Evolutionary conservation across 306 rosid genomes (phyloP).

Genomic region (Medicago truncatula): DNA sequence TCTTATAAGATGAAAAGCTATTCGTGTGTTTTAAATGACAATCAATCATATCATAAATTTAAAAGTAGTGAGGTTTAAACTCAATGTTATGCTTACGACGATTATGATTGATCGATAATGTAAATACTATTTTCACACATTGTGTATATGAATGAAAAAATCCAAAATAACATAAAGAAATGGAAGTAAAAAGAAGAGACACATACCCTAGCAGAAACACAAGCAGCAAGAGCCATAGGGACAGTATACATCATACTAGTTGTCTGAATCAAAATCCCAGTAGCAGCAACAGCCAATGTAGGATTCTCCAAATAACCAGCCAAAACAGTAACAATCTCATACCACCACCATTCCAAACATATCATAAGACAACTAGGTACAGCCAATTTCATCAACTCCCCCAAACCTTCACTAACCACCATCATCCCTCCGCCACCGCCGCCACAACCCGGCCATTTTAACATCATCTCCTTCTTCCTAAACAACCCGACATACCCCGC

Average conservation of each 20-base stretch:
- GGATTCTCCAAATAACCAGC: constrained; percentile 89
- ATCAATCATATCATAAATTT: too few species aligned
- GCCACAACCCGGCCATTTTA: constrained; percentile 52
- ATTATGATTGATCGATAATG: too few species aligned
- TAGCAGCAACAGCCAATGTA: constrained; percentile 83
- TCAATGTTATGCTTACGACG: too few species aligned
- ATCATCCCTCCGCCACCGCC: not conserved
- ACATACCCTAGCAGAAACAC: constrained; percentile 90
- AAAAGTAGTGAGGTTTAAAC: too few species aligned
- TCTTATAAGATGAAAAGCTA: too few species aligned
- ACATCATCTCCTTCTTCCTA: constrained; percentile 42
- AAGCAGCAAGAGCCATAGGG: constrained; percentile 96
- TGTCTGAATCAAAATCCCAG: constrained; percentile 94
- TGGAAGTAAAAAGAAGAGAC: not conserved
- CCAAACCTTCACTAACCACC: constrained; percentile 57
- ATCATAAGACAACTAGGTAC: constrained; percentile 92
- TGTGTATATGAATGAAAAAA: too few species aligned
- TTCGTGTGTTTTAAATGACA: too few species aligned
- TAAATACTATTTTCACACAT: too few species aligned
- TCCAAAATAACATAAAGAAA: too few species aligned
- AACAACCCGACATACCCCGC: constrained; percentile 63
- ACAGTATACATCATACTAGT: constrained; percentile 98
- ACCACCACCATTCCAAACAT: constrained; percentile 99
- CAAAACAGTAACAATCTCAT: constrained; percentile 85
- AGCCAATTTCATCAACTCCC: constrained; percentile 66